Conservation (phyloP, 208 protist genomes). For the Novymonas esmeraldas region DNA sequence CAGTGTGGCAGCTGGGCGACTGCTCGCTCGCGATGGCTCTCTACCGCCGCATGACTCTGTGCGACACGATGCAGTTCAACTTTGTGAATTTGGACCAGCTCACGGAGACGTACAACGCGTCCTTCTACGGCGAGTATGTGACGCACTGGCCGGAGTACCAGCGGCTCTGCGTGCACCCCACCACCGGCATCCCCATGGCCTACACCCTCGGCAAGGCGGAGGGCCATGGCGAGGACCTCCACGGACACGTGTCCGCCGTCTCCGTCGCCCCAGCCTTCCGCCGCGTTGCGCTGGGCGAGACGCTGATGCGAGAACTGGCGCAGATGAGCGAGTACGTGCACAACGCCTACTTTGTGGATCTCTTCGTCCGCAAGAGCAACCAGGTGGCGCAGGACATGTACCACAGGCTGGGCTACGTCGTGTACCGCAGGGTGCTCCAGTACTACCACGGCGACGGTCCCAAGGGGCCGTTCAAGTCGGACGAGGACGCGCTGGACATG, state of each 20-base stretch:
- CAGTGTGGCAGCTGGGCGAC: too few species aligned
- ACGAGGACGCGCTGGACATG: conserved; percentile 97
- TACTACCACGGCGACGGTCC: conserved; percentile 85
- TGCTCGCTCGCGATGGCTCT: conserved; percentile 82
- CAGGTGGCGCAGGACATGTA: conserved; percentile 98
- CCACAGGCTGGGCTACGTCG: conserved; percentile 96
- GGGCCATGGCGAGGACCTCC: conserved; percentile 93
- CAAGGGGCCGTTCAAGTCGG: conserved; percentile 58
- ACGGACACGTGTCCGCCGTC: conserved; percentile 99
- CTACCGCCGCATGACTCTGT: conserved; percentile 89
- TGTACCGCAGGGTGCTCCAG: conserved; percentile 94
- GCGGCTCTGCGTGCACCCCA: conserved; percentile 87
- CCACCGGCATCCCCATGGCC: conserved; percentile 92
- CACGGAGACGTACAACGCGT: conserved; percentile 97
- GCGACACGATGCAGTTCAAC: conserved; percentile 96
- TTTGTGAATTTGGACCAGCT: conserved; percentile 97
- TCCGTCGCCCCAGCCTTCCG: conserved; percentile 98
- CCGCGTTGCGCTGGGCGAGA: conserved; percentile 93
- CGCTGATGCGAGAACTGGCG: conserved; percentile 96
- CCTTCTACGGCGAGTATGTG: conserved; percentile 98
- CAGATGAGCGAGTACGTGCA: conserved; percentile 82
- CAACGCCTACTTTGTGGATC: conserved; percentile 99
- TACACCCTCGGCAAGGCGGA: conserved; percentile 98
- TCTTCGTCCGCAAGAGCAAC: conserved; percentile 99
- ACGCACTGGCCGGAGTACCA: conserved; percentile 97